These are phyloP conservation scores for Monosporascus sp. DNA, from an alignment of 2,329 filamentous ascomycete species.

Conservation along the genomic window DNA sequence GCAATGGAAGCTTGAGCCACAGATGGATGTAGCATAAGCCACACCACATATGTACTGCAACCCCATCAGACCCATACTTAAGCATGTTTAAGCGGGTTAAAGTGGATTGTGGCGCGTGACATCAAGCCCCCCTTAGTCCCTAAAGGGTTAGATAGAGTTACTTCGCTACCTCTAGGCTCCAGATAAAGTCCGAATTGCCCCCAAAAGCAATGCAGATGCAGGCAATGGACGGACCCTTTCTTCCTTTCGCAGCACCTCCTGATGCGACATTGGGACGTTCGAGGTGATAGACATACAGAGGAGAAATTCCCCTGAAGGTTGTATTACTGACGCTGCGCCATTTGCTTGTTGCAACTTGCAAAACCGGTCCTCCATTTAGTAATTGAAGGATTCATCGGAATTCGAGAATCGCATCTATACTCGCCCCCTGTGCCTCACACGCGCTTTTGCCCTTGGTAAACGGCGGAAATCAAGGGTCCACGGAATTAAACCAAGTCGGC, in stretches of 20 bases:
- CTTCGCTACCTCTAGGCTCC: background rate
- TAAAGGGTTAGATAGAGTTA: background rate
- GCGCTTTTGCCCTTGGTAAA: background rate
- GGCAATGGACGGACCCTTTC: too few relatives aligned
- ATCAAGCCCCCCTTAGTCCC: too few relatives aligned
- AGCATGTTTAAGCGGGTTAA: background rate
- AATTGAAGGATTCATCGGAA: too few relatives aligned
- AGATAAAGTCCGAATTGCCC: too few relatives aligned
- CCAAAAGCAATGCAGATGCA: too few relatives aligned
- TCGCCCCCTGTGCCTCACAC: background rate
- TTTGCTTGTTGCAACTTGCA: too few relatives aligned
- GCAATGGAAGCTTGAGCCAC: conserved; percentile 10
- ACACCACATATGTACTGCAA: background rate
- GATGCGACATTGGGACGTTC: too few relatives aligned
- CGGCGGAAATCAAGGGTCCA: background rate
- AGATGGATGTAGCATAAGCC: conserved; percentile 1
- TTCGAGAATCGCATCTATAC: background rate
- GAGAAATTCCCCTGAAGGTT: too few relatives aligned
- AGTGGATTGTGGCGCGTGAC: background rate
- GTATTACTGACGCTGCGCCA: too few relatives aligned
- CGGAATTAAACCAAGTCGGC: background rate
- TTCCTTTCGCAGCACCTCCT: too few relatives aligned
- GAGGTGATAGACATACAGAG: too few relatives aligned
- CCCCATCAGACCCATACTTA: background rate
- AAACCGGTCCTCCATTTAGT: too few relatives aligned